Evolutionary conservation across 1,284 basidiomycete genomes (phyloP), one percentile per base, ranked within the genome.

Genomic region (Leccinum pseudoinsigne): DNA sequence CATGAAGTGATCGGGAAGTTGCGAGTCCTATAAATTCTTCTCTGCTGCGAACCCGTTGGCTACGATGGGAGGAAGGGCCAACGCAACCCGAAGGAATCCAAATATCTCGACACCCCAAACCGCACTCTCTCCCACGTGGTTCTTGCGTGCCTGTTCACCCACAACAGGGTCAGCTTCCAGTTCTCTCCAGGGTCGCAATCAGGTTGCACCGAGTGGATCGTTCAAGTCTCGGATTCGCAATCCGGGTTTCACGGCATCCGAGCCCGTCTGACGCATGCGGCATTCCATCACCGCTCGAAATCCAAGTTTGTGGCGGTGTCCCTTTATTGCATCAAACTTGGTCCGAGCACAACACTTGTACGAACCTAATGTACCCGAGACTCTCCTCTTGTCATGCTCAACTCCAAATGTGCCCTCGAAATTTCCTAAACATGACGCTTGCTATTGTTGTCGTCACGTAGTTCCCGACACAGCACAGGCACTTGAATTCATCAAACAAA

Each of bases 51-150:
- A 51, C 58, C 54, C 38, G 59, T 47, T 16, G 11, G 51, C 61
- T 57, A n/a, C 56, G 56, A 50, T 57, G 61, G 60, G 62, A 66
- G 55, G 61, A 69, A 62, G 61, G 64, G 61, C 53, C 55, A 69
- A 58, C 57, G 60, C 31, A 57, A 59, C 23, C 62, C 61, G 56
- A 51, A 64, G 62, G 40, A 60, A 64, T 54, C 62, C 62, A 58
- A 64, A 23, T 57, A 58, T 60, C 66, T 70, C 70, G 59, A 73
- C 67, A 71, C 59, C 66, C 63, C 51, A 57, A 36, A 60, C 34
- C 54, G 57, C 59, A 67, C 28, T 31, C 61, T 59, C 66, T 71
- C 73, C 55, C 74, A 66, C 74, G 68, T 75, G 68, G 67, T 68
- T 60, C 62, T 64, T 51, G 50, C 50, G 28, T 59, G 38, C 55